Percentiles rank a stretch among this genome's conserved stretches.
These are phyloP conservation scores for Cytospora chrysosperma DNA, from an alignment of 2,329 filamentous ascomycete genomes.

Conservation along the genomic window DNA sequence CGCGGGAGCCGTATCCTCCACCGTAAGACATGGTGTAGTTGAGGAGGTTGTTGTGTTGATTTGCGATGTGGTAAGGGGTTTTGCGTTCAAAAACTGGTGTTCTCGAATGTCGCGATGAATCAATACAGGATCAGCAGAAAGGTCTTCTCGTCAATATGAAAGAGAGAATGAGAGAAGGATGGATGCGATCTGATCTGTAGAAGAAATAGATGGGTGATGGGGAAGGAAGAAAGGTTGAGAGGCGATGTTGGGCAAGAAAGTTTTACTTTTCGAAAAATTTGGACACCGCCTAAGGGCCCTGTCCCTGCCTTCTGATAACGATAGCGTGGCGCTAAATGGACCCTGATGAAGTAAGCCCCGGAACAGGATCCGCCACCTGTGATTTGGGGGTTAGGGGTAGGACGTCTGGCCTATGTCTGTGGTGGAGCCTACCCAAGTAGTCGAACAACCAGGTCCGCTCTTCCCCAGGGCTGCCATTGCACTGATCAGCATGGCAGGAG, in stretches of 20 bases:
- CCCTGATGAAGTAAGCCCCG: background rate
- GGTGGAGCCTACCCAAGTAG: too few relatives aligned
- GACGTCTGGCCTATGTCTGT: background rate
- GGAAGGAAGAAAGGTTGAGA: constrained; percentile 22
- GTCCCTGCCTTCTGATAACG: background rate
- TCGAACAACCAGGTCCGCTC: too few relatives aligned
- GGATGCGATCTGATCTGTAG: constrained; percentile 25
- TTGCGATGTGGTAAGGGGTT: constrained; percentile 7
- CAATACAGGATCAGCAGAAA: constrained; percentile 15
- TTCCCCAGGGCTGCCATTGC: too few relatives aligned
- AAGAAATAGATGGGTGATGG: constrained; percentile 21
- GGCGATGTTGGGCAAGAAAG: constrained; percentile 5
- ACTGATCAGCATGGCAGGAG: background rate
- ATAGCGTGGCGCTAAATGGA: constrained; percentile 10
- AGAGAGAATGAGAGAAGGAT: constrained; percentile 8
- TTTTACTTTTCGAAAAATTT: constrained; percentile 3
- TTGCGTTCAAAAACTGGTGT: constrained; percentile 16
- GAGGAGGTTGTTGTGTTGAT: constrained; percentile 8
- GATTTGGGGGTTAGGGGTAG: background rate
- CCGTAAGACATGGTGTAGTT: constrained; percentile 46
- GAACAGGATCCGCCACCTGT: background rate
- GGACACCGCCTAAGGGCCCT: background rate
- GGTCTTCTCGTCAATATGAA: constrained; percentile 8
- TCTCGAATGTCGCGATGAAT: constrained; percentile 14
- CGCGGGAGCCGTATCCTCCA: constrained; percentile 41